Evolutionary conservation across 2,329 filamentous ascomycete genomes (phyloP).

Genomic region (Fusarium camptoceras): DNA sequence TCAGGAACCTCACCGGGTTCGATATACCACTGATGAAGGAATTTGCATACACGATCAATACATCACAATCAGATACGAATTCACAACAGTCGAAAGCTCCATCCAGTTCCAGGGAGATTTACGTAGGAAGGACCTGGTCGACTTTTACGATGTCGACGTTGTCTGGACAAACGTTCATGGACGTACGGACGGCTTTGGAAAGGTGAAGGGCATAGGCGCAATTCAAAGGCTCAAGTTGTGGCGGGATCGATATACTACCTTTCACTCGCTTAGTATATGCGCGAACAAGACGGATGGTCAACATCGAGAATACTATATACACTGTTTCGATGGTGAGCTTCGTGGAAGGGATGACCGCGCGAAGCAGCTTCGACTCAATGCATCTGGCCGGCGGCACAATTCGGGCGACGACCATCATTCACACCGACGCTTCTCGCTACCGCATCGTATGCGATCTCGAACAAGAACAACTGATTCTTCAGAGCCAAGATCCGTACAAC

Average conservation of each 20-base stretch:
- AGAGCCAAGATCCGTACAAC: conserved; percentile 42
- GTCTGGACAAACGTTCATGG: conserved; percentile 64
- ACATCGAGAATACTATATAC: conserved; percentile 62
- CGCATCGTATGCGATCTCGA: conserved; percentile 57
- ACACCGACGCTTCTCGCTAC: conserved; percentile 57
- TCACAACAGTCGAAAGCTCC: conserved; percentile 61
- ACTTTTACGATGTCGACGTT: conserved; percentile 65
- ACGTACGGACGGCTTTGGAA: conserved; percentile 63
- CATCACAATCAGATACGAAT: conserved; percentile 63
- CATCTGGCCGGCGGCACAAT: conserved; percentile 56
- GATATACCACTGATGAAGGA: conserved; percentile 61
- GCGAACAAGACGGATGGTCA: conserved; percentile 60
- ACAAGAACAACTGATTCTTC: conserved; percentile 49
- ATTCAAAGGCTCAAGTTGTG: conserved; percentile 66
- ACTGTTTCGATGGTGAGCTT: conserved; percentile 61
- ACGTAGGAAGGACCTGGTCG: conserved; percentile 60
- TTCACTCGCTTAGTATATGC: conserved; percentile 61
- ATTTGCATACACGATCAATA: conserved; percentile 61
- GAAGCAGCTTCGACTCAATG: conserved; percentile 59
- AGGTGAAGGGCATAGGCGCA: conserved; percentile 62
- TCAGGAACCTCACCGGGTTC: conserved; percentile 60
- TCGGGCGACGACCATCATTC: conserved; percentile 52
- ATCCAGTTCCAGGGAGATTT: conserved; percentile 63
- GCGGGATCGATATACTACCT: conserved; percentile 61
- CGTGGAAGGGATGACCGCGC: conserved; percentile 60